Conservation (phyloP, 352 stramenopile species). For the Phytophthora palmivora region DNA sequence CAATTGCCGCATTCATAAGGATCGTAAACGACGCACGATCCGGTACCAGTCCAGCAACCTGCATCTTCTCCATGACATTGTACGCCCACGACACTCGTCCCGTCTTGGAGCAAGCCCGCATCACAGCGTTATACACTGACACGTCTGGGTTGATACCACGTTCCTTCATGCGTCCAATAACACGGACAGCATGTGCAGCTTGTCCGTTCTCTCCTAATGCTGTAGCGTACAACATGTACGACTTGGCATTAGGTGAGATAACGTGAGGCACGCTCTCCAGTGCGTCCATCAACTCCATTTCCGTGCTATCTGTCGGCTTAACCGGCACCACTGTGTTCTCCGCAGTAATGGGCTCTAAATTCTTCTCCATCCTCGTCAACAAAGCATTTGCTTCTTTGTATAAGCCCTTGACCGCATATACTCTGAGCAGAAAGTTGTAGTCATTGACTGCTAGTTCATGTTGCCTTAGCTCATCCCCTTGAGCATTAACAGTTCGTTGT, state of each 20-base stretch:
- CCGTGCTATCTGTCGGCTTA: slow-evolving; percentile 27
- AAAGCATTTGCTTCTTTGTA: slow-evolving; percentile 73
- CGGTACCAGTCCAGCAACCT: slow-evolving; percentile 70
- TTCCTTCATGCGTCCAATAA: slow-evolving; percentile 85
- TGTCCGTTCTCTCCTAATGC: slow-evolving; percentile 56
- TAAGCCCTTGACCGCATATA: slow-evolving; percentile 75
- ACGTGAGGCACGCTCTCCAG: slow-evolving; percentile 60
- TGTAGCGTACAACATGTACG: slow-evolving; percentile 84
- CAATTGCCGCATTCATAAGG: slow-evolving; percentile 81
- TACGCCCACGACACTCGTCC: slow-evolving; percentile 74
- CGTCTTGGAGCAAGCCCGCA: slow-evolving; percentile 82
- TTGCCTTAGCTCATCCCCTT: slow-evolving; percentile 23
- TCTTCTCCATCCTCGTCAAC: slow-evolving; percentile 76
- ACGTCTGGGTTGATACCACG: slow-evolving; percentile 63
- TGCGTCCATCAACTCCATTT: slow-evolving; percentile 43
- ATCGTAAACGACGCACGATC: slow-evolving; percentile 81
- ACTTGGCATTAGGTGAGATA: slow-evolving; percentile 59
- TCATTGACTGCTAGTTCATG: slow-evolving; percentile 57
- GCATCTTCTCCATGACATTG: slow-evolving; percentile 90
- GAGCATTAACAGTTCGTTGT: slow-evolving; percentile 6
- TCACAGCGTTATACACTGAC: slow-evolving; percentile 81
- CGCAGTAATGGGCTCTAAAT: slow-evolving; percentile 33
- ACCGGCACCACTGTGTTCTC: slow-evolving; percentile 18
- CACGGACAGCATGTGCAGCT: slow-evolving; percentile 64
- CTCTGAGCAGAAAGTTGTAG: slow-evolving; percentile 79